phyloP scores from a whole-genome alignment of 441 rosid species.

The Flueggea neowawraea region DNA sequence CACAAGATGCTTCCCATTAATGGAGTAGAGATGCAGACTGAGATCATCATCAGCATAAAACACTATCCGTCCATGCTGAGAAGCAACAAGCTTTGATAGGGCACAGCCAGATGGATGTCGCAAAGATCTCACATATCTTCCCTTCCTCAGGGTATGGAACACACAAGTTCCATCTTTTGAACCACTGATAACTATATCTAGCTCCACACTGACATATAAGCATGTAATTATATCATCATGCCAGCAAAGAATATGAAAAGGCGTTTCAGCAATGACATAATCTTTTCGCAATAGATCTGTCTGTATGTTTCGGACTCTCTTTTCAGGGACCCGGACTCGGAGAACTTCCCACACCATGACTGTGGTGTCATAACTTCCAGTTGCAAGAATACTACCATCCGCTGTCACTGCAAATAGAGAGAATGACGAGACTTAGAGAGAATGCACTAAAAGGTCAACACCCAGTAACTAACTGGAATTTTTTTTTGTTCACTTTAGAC shows the following conservation, averaged over 20 bases:
- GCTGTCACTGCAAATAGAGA: conserved; percentile 62
- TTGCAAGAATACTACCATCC: conserved; percentile 89
- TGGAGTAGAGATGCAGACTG: conserved; percentile 86
- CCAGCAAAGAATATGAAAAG: conserved; percentile 94
- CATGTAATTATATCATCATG: conserved; percentile 97
- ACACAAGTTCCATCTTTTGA: conserved; percentile 98
- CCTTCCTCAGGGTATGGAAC: conserved; percentile 89
- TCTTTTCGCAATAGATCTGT: conserved; percentile 69
- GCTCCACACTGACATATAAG: conserved; percentile 79
- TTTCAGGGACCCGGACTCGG: conserved; percentile 60
- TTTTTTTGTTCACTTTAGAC: too few species aligned
- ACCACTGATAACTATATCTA: conserved; percentile 96
- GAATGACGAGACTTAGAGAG: neutral
- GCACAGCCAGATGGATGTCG: conserved; percentile 87
- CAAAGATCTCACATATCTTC: conserved; percentile 91
- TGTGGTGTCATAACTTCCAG: conserved; percentile 98
- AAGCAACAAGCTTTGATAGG: conserved; percentile 86
- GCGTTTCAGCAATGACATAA: conserved; percentile 73
- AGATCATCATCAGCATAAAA: conserved; percentile 92
- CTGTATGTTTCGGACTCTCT: conserved; percentile 54
- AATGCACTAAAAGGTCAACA: too few species aligned
- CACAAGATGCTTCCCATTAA: conserved; percentile 96
- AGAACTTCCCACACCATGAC: conserved; percentile 96
- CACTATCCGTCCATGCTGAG: conserved; percentile 79
- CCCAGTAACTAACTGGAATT: too few species aligned